Conservation (phyloP, 495 filamentous ascomycete species). For the Penicillium steckii region DNA sequence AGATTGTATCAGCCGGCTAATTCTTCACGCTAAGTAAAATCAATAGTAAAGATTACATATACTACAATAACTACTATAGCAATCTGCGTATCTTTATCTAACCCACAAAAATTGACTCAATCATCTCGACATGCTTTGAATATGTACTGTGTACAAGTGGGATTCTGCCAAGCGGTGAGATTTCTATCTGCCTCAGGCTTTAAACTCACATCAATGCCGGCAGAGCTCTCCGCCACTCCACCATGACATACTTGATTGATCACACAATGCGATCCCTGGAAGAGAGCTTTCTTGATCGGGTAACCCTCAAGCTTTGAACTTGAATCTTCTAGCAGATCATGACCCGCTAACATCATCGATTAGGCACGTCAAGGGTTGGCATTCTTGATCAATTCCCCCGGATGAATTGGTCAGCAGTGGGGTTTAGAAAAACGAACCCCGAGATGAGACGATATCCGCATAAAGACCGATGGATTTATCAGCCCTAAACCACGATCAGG, state of each 20-base stretch:
- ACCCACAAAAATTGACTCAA: no score
- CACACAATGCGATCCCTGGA: neutral
- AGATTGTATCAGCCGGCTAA: no score
- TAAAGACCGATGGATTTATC: constrained; percentile 25
- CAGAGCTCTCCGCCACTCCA: constrained; percentile 5
- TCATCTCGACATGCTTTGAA: neutral
- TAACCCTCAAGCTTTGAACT: constrained; percentile 1
- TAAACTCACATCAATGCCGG: neutral
- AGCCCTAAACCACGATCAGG: constrained; percentile 9
- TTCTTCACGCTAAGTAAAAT: no score
- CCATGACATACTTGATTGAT: constrained; percentile 8
- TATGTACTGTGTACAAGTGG: neutral
- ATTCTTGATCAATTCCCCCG: neutral
- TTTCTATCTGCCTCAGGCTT: neutral
- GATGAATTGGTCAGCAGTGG: constrained; percentile 18
- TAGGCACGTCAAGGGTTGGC: constrained; percentile 6
- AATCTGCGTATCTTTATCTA: no score
- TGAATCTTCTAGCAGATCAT: constrained; percentile 6
- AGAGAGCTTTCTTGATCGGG: constrained; percentile 3
- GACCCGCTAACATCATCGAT: constrained; percentile 16
- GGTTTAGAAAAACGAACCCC: neutral
- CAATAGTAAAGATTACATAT: no score
- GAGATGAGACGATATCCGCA: neutral
- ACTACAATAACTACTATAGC: no score
- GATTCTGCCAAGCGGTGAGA: neutral